Evolutionary conservation across 768 basidiomycete genomes (phyloP).

Genomic region (Russula earlei): DNA sequence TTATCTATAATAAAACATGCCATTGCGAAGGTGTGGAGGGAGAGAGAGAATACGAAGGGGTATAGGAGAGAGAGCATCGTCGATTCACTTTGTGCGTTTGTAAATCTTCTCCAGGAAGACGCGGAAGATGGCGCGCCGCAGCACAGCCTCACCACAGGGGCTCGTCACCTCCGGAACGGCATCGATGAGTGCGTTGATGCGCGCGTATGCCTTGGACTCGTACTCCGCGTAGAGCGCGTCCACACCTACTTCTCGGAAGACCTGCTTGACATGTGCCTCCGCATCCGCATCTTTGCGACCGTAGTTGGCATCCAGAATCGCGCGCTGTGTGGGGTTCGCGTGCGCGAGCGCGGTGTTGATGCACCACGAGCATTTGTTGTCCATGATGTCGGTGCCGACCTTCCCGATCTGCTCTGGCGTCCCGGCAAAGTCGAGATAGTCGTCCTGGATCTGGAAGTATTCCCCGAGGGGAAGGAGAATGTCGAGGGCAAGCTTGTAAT

Average conservation of each 20-base stretch:
- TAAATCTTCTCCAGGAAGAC: slow-evolving; percentile 86
- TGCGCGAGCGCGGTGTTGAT: slow-evolving; percentile 74
- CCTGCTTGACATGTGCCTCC: slow-evolving; percentile 52
- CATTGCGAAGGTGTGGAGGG: background rate
- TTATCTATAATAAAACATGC: background rate
- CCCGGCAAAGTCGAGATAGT: slow-evolving; percentile 89
- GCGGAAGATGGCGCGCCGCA: slow-evolving; percentile 65
- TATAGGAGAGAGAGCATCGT: background rate
- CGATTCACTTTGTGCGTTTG: slow-evolving; percentile 42
- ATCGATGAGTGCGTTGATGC: slow-evolving; percentile 61
- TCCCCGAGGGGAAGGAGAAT: slow-evolving; percentile 91
- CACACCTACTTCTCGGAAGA: slow-evolving; percentile 67
- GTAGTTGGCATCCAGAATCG: slow-evolving; percentile 57
- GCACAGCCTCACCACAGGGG: slow-evolving; percentile 28
- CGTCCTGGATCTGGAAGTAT: slow-evolving; percentile 98
- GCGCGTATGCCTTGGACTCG: slow-evolving; percentile 63
- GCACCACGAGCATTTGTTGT: slow-evolving; percentile 98
- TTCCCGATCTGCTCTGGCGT: slow-evolving; percentile 90
- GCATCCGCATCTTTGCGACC: slow-evolving; percentile 46
- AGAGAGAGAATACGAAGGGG: background rate
- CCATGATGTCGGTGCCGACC: slow-evolving; percentile 94
- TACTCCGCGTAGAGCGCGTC: slow-evolving; percentile 62
- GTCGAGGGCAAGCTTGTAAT: slow-evolving; percentile 64
- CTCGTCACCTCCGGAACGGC: slow-evolving; percentile 50
- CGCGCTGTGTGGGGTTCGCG: slow-evolving; percentile 46